Evolutionary conservation across 2,329 filamentous ascomycete species (phyloP).

Genomic region (Stagonosporopsis rhizophila): DNA sequence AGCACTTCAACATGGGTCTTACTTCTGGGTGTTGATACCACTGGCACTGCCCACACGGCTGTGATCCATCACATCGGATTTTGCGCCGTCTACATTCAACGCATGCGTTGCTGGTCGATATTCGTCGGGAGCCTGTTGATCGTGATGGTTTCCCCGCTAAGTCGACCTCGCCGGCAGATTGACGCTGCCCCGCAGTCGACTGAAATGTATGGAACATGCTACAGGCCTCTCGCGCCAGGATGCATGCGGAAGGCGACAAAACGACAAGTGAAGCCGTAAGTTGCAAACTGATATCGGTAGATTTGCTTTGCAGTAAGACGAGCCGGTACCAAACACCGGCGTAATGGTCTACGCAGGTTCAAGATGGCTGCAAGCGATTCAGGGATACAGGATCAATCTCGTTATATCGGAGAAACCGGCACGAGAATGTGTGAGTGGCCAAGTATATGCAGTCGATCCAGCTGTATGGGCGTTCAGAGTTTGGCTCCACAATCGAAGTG

Average conservation of each 20-base stretch:
- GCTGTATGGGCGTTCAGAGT: background rate
- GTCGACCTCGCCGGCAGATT: constrained; percentile 43
- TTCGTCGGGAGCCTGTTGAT: constrained; percentile 51
- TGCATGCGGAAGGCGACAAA: constrained; percentile 13
- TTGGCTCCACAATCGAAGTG: constrained; percentile 7
- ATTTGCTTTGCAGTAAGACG: constrained; percentile 10
- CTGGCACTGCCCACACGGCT: constrained; percentile 82
- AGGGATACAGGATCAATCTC: constrained; percentile 19
- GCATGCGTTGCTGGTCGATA: constrained; percentile 67
- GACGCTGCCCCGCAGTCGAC: constrained; percentile 43
- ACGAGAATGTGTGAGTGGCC: constrained; percentile 19
- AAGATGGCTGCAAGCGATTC: constrained; percentile 20
- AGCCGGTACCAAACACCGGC: constrained; percentile 16
- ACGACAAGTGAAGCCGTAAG: constrained; percentile 17
- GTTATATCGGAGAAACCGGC: constrained; percentile 28
- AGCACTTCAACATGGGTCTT: background rate
- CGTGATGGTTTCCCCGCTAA: constrained; percentile 46
- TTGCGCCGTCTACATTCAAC: constrained; percentile 81
- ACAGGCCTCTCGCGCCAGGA: background rate
- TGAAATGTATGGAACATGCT: constrained; percentile 58
- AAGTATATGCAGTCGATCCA: constrained; percentile 12
- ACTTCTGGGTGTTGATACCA: constrained; percentile 79
- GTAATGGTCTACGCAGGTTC: constrained; percentile 16
- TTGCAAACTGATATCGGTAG: constrained; percentile 16
- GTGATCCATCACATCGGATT: constrained; percentile 82